Evolutionary conservation across 768 basidiomycete genomes (phyloP), one percentile per base, ranked within the genome.

Genomic region (Phanerochaete sordida): DNA sequence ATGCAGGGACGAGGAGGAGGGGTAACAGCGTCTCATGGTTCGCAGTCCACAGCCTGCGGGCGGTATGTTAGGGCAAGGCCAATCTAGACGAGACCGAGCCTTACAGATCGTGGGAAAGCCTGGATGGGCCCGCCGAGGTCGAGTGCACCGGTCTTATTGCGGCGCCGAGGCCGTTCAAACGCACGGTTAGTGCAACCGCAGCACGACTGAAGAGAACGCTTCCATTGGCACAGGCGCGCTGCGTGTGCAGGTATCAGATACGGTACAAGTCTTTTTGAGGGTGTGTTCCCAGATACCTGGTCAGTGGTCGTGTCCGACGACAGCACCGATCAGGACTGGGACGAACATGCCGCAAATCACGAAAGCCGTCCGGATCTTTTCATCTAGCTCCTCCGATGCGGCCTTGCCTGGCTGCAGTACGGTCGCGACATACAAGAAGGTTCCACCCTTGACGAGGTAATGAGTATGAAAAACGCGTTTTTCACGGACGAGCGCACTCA

Each of bases 401-500:
- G 64, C 60, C 62, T 64, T 75, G 19, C 81, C 81, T 2, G 90
- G 84, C 68, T 93, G 91, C n/a, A 94, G 77, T 43, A 93, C 88
- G 1, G 94, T 94, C 0, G 95, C 93, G 9, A 98, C 95, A 69
- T 96, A 97, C 39, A 98, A 78, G 75, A 97, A 97, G 2, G 93
- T 94, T 9, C 95, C 95, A 47, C 92, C 95, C 92, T 95, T 46
- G 46, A 53, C 26, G 59, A 30, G 57, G 39, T n/a, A 27, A 46
- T 37, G 21, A 30, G 44, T 26, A 19, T 9, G 3, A 28, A 3
- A 28, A n/a, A n/a, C n/a, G n/a, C n/a, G n/a, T n/a, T n/a, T n/a
- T 35, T 13, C 33, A 35, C 46, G 26, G 47, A 24, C 21, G 24
- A 28, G 50, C 19, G 27, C 51, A 65, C 68, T 55, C 46, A 95